Conservation (phyloP, 2,329 filamentous ascomycete species). For the Fusarium brachygibbosum region DNA sequence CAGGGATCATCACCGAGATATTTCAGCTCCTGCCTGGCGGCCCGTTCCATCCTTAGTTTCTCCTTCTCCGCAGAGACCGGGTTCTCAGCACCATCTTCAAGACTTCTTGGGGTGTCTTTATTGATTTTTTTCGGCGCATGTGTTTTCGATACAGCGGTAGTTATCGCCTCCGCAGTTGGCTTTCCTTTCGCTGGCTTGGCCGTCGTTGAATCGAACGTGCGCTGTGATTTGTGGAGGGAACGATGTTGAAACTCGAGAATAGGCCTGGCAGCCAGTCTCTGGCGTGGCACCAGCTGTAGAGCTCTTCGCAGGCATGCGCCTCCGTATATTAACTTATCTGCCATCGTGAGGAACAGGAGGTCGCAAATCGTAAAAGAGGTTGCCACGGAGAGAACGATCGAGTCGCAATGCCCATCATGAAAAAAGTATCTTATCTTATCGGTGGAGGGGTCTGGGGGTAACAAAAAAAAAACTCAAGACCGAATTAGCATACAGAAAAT, state of each 20-base stretch:
- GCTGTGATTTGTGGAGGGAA: conserved; percentile 23
- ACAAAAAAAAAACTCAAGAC: background rate
- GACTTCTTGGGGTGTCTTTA: conserved; percentile 43
- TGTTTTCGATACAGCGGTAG: conserved; percentile 3
- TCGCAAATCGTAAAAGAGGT: background rate
- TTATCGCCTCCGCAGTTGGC: conserved; percentile 13
- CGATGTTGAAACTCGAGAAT: conserved; percentile 19
- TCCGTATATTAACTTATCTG: conserved; percentile 47
- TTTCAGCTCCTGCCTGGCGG: conserved; percentile 68
- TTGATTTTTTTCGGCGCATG: background rate
- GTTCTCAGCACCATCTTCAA: conserved; percentile 36
- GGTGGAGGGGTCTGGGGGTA: conserved; percentile 2
- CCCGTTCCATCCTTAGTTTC: conserved; percentile 53
- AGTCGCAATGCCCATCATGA: background rate
- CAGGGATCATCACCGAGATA: conserved; percentile 76
- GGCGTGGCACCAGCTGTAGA: conserved; percentile 33
- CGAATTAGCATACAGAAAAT: background rate
- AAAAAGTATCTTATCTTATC: conserved; percentile 48
- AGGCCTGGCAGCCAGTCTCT: conserved; percentile 18
- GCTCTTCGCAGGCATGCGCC: conserved; percentile 49
- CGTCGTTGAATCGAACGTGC: conserved; percentile 32
- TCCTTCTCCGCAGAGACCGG: conserved; percentile 38
- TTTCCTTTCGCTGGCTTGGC: background rate
- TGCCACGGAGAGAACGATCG: background rate
- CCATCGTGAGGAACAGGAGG: conserved; percentile 38